Base-by-base conservation (phyloP, 129 eudicot species). In the Dittrichia graveolens region DNA sequence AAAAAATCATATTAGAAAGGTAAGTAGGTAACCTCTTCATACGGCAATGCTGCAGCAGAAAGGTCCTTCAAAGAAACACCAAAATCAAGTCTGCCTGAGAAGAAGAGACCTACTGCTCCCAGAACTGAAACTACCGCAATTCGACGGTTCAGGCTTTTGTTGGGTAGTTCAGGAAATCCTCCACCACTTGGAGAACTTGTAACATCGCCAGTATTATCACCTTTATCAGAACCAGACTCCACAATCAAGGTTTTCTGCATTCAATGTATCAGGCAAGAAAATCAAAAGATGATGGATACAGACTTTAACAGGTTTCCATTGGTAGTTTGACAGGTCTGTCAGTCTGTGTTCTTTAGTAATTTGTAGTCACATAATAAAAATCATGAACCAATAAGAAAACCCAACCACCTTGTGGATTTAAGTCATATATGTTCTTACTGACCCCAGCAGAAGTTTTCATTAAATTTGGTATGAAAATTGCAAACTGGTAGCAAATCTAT, bases 11-110 rank as follows among this genome's bases (percentile, higher is more conserved):
- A 69, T 62, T 31, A 63, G 66, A 24, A 50, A 79, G 16, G 15
- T 41, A 35, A 24, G 66, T 14, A 50, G 76, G 72, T 16, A 79
- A 94, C 99, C 97, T 94, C 89, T 77, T 94, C 99, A 78, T 88
- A 94, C 7, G 97, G 89, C 65, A 94, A 77, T 45, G 97, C 93
- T 53, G 81, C 79, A 73, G 96, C 97, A 45, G 99, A 65, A 54
- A 94, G 89, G 73, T 90, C 99, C 71, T 88, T 88, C 76, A 94
- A 80, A 11, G 99, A 94, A 79, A 88, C 91, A 47, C 98, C 96
- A 4, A 94, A 90, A 81, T 90, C 99, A 49, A 94, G 85, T 11
- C 97, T 86, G 11, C 81, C 62, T 1, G 89, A 88, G 60, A 78
- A 70, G 82, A 90, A 94, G 8, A 94, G 87, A 34, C 97, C 99